A percentile compares a stretch with the other conserved stretches of the same genome.
phyloP scores from a whole-genome alignment of 768 basidiomycete genomes.

The Polyporus arcularius region DNA sequence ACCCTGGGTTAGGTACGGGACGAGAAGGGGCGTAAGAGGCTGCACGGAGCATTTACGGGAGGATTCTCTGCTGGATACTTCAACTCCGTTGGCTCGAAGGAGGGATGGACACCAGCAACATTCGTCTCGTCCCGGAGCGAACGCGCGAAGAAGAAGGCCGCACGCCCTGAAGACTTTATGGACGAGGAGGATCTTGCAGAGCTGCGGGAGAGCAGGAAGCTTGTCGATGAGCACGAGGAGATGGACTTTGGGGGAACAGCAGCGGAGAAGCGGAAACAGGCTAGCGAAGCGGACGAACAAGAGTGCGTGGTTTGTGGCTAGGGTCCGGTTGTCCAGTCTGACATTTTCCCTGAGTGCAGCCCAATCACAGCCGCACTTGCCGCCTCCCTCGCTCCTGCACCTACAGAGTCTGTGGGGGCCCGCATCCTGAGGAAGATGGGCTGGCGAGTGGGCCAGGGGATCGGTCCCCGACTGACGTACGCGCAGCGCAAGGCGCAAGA shows the following conservation, averaged over 20 bases:
- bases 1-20: constrained; percentile 67
- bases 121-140: constrained; percentile 88
- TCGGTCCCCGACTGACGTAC: constrained; percentile 85
- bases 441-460: constrained; percentile 90
- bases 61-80: constrained; percentile 98
- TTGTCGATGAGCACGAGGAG: constrained; percentile 81
- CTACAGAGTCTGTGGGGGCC: constrained; percentile 80
- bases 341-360: constrained; percentile 37
- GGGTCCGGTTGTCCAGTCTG: not conserved
- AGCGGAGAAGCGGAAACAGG: constrained; percentile 40
- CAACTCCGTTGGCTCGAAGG: constrained; percentile 94
- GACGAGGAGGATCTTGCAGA: constrained; percentile 96
- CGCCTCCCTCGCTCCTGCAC: constrained; percentile 67
- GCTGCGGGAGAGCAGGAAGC: constrained; percentile 65
- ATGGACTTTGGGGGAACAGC: constrained; percentile 67
- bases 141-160: constrained; percentile 61
- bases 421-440: constrained; percentile 93
- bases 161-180: constrained; percentile 94
- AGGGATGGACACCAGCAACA: constrained; percentile 95
- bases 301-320: constrained; percentile 49
- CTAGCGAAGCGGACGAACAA: constrained; percentile 44
- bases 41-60: constrained; percentile 99
- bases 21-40: constrained; percentile 85
- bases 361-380: constrained; percentile 64
- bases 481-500: constrained; percentile 76